A percentile compares a stretch with the other conserved stretches of the same genome.
These are phyloP conservation scores for Arthroderma sp. DNA, from an alignment of 2,329 filamentous ascomycete species.

Conservation along the genomic window DNA sequence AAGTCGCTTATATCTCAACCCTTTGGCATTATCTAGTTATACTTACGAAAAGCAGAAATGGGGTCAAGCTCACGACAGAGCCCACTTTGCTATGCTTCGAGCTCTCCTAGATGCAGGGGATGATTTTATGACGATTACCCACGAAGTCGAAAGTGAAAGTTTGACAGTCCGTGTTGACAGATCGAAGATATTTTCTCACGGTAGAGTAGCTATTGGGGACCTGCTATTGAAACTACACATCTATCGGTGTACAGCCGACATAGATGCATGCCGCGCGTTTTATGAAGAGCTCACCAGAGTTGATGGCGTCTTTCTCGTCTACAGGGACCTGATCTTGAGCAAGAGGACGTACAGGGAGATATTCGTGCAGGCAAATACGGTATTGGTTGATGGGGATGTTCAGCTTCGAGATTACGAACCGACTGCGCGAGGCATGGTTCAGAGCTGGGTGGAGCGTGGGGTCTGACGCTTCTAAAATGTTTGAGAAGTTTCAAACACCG, in stretches of 20 bases:
- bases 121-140: slow-evolving; percentile 40
- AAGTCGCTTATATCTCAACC: not conserved
- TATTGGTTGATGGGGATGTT: slow-evolving; percentile 28
- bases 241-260: slow-evolving; percentile 50
- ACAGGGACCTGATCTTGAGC: slow-evolving; percentile 43
- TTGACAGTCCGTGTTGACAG: slow-evolving; percentile 45
- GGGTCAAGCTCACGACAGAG: slow-evolving; percentile 32
- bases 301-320: slow-evolving; percentile 38
- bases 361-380: slow-evolving; percentile 53
- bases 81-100: slow-evolving; percentile 46
- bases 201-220: slow-evolving; percentile 44
- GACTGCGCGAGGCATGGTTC: slow-evolving; percentile 40
- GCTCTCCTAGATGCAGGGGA: slow-evolving; percentile 42
- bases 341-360: slow-evolving; percentile 45
- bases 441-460: slow-evolving; percentile 33
- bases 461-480: slow-evolving; percentile 9
- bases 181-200: slow-evolving; percentile 42
- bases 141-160: slow-evolving; percentile 32
- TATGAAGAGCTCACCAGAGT: slow-evolving; percentile 48
- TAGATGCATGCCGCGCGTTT: slow-evolving; percentile 38
- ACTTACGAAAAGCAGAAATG: slow-evolving; percentile 29
- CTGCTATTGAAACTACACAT: slow-evolving; percentile 49
- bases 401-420: slow-evolving; percentile 45
- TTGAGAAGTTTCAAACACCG: no score
- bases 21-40: slow-evolving; percentile 11